These are phyloP conservation scores for Ustilago trichophora DNA, from an alignment of 1,284 basidiomycete species.

Conservation along the genomic window DNA sequence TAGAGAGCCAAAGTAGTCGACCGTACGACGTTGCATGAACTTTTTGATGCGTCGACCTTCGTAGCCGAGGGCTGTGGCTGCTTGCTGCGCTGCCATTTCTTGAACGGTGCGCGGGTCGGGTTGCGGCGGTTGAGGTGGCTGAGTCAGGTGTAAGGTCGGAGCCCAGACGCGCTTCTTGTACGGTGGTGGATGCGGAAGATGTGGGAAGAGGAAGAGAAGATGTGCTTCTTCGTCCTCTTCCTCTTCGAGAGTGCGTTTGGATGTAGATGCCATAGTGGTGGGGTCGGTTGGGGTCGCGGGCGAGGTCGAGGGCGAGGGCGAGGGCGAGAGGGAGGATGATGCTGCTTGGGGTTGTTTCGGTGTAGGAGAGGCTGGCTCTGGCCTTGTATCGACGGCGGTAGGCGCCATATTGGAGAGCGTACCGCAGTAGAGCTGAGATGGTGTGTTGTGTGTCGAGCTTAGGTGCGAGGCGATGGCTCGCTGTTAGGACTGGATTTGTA, in stretches of 20 bases:
- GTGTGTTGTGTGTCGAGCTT: no score
- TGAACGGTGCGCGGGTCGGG: conserved; percentile 78
- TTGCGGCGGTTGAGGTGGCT: conserved; percentile 76
- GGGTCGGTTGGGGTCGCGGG: conserved; percentile 14
- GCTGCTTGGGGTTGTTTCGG: conserved; percentile 7
- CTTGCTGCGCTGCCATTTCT: conserved; percentile 75
- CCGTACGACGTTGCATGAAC: conserved; percentile 88
- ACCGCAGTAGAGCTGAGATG: no score
- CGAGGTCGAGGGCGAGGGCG: conserved; percentile 2
- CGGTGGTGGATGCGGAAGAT: conserved; percentile 2
- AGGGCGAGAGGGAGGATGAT: neutral
- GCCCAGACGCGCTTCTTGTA: conserved; percentile 45
- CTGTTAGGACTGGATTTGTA: no score
- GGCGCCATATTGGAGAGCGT: conserved; percentile 25
- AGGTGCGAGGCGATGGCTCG: no score
- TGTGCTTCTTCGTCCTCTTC: conserved; percentile 13
- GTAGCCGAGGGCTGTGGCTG: conserved; percentile 63
- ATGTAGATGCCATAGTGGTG: conserved; percentile 10
- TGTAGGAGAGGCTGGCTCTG: conserved; percentile 10
- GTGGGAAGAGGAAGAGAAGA: conserved; percentile 11
- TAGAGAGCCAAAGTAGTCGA: conserved; percentile 89
- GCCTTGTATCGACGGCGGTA: no score
- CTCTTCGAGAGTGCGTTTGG: conserved; percentile 37
- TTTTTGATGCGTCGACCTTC: conserved; percentile 83
- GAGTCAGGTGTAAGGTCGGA: conserved; percentile 67